phyloP scores from a whole-genome alignment of 1,139 yeast species.

The Yarrowia galli region DNA sequence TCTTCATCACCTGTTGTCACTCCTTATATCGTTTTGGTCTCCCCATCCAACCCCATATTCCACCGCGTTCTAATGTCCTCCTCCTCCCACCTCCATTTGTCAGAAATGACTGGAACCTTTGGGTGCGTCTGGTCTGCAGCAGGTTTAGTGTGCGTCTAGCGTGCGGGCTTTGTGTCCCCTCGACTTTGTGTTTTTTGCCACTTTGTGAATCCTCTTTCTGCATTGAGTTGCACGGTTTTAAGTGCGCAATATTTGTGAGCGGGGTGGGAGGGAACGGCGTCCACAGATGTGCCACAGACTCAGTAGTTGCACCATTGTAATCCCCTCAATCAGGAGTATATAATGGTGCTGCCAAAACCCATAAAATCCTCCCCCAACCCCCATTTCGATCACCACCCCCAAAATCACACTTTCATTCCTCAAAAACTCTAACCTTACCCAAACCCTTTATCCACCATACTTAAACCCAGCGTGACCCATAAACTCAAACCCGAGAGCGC shows the following conservation, averaged over 20 bases:
- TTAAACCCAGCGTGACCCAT: slow-evolving; percentile 37
- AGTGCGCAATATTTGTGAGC: slow-evolving; percentile 17
- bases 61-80: background rate
- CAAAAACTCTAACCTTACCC: slow-evolving; percentile 12
- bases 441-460: slow-evolving; percentile 35
- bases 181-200: slow-evolving; percentile 11
- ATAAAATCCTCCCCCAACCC: too few species aligned
- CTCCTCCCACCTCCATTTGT: slow-evolving; percentile 5
- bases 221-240: slow-evolving; percentile 21
- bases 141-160: background rate
- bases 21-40: too few species aligned
- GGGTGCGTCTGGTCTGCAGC: background rate
- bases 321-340: too few species aligned
- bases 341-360: too few species aligned
- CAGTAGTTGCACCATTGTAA: too few species aligned
- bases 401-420: slow-evolving; percentile 31
- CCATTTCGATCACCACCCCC: too few species aligned
- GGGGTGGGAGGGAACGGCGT: too few species aligned
- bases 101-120: background rate
- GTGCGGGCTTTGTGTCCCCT: slow-evolving; percentile 2
- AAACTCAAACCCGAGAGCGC: slow-evolving; percentile 32
- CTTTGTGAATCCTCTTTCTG: background rate
- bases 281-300: too few species aligned
- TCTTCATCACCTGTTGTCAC: background rate
- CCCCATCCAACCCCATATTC: background rate